Conservation (phyloP, 305 asterid species). For the Stenogyne calaminthoides region DNA sequence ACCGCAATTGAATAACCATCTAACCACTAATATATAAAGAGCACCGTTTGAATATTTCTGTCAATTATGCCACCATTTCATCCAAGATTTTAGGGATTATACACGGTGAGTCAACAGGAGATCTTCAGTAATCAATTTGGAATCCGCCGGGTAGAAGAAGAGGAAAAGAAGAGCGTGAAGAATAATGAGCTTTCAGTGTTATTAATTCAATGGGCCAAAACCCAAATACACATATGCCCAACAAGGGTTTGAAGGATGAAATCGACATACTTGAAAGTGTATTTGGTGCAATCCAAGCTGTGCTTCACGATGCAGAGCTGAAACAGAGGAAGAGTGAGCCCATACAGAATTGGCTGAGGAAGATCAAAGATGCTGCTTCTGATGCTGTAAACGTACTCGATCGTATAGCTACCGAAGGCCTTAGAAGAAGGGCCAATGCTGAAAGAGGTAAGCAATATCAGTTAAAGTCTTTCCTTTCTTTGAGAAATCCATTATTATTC, state of each 20-base stretch:
- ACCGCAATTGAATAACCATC: too few relatives aligned
- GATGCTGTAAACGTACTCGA: slow-evolving; percentile 32
- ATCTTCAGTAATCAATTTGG: too few relatives aligned
- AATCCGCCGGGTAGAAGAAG: too few relatives aligned
- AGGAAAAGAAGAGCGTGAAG: too few relatives aligned
- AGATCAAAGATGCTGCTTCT: slow-evolving; percentile 36
- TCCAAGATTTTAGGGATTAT: too few relatives aligned
- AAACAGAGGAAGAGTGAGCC: slow-evolving; percentile 25
- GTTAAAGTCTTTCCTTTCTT: background rate
- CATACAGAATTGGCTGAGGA: slow-evolving; percentile 33
- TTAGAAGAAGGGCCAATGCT: slow-evolving; percentile 30
- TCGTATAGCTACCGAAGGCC: slow-evolving; percentile 26
- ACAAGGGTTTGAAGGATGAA: slow-evolving; percentile 17
- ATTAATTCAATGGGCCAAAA: too few relatives aligned
- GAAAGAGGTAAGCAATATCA: background rate
- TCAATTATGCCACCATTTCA: too few relatives aligned
- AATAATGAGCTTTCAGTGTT: too few relatives aligned
- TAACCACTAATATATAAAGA: too few relatives aligned
- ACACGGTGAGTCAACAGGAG: too few relatives aligned
- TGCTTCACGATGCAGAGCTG: slow-evolving; percentile 31
- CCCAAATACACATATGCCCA: too few relatives aligned
- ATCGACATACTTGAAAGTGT: background rate
- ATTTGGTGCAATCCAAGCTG: slow-evolving; percentile 25
- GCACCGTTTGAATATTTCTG: too few relatives aligned
- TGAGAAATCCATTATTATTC: slow-evolving; percentile 5